Base-by-base conservation (phyloP, 345 rosid species). In the Gossypium arboreum region DNA sequence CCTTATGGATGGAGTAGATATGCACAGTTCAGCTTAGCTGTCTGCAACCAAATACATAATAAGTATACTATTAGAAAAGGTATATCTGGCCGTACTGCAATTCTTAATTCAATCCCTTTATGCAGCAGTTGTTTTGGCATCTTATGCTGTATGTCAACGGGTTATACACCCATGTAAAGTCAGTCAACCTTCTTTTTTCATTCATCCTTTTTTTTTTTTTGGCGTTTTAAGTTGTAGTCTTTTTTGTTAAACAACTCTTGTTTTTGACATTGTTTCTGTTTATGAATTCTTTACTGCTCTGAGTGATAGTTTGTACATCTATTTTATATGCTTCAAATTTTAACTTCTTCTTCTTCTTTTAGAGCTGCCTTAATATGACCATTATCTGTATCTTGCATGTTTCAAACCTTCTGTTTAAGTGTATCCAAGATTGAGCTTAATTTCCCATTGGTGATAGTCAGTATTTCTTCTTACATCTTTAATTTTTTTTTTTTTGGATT, bases 1-100 rank as follows among this genome's bases (percentile, higher is more conserved):
- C 88, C 86, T 1, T 76, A 74, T 29, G 86, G 86, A 25, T 88
- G 92, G 92, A 79, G 86, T 73, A 82, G 88, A 78, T 75, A 79
- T 56, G 86, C 84, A 15, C 80, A 76, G 64, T 83, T 86, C 61
- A 83, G 79, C 76, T 78, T 82, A 15, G 75, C 84, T 39, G 71
- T 86, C 29, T 62, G 83, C 68, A 80, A 88, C 78, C 90, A 86
- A 76, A 59, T 76, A 10, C 76, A 81, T 55, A 61, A 39, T 17
- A 86, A 78, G 59, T 73, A 60, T 74, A 73, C 87, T 4, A 75
- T 78, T 20, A 77, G 83, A 54, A 77, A 81, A 72, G 86, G 90
- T 83, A 76, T 45, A 47, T 50, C n/a, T 9, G 27, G 39, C 18
- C 7, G 4, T 47, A 43, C 13, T 58, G 67, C 2, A 6, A 20